phyloP scores from a whole-genome alignment of 1,284 basidiomycete species.

The Cryptococcus deneoformans region DNA sequence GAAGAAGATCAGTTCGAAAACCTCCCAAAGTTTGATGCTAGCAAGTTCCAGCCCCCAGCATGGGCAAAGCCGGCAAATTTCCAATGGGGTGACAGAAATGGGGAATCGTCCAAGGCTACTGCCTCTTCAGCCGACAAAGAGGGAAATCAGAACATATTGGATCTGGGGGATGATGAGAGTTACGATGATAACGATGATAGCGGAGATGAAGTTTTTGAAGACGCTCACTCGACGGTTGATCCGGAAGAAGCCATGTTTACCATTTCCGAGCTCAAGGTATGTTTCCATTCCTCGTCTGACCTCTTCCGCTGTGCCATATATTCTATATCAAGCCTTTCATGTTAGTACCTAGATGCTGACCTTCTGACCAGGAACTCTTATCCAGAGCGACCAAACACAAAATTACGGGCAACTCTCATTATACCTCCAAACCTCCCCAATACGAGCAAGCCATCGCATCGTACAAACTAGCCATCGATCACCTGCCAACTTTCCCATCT shows the following conservation, averaged over 20 bases:
- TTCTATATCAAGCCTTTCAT: no score
- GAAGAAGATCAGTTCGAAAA: slow-evolving; percentile 8
- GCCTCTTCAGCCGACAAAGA: not conserved
- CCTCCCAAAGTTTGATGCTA: slow-evolving; percentile 28
- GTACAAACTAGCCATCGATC: slow-evolving; percentile 32
- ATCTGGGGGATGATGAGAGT: not conserved
- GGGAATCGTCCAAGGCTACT: slow-evolving; percentile 16
- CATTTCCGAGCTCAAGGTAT: slow-evolving; percentile 22
- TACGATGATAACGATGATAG: not conserved
- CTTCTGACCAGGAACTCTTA: slow-evolving; percentile 22
- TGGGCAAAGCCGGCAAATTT: slow-evolving; percentile 28
- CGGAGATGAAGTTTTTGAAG: slow-evolving; percentile 7
- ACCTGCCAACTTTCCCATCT: slow-evolving; percentile 15
- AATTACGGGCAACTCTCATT: slow-evolving; percentile 36
- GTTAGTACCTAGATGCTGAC: no score
- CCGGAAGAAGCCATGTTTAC: slow-evolving; percentile 20
- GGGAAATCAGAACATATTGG: not conserved
- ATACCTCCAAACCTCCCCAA: slow-evolving; percentile 27
- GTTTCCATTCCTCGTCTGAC: not conserved
- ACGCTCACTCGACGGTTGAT: slow-evolving; percentile 8
- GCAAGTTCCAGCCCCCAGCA: slow-evolving; percentile 31
- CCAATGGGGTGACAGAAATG: slow-evolving; percentile 16
- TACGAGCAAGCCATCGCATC: slow-evolving; percentile 26
- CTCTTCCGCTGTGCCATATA: no score
- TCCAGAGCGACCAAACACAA: slow-evolving; percentile 26